Evolutionary conservation across 1,139 yeast genomes (phyloP).

Genomic region (Blastobotrys malaysiensis): DNA sequence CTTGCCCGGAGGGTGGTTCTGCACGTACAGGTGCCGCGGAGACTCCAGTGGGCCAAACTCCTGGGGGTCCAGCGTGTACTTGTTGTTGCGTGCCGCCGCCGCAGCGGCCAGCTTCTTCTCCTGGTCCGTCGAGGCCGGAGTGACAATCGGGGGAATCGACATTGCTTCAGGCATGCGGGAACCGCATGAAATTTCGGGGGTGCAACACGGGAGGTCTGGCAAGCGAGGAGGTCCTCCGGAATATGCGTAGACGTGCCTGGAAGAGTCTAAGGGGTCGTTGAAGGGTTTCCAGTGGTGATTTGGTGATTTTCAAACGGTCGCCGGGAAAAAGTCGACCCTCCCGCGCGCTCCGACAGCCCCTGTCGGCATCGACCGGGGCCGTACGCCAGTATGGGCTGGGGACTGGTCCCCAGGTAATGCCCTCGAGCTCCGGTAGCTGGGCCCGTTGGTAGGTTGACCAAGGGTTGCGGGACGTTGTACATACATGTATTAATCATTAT

Average conservation of each 20-base stretch:
- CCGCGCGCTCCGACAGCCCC: background rate
- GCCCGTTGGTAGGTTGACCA: too few species aligned
- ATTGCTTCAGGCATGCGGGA: background rate
- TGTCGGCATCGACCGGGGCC: too few species aligned
- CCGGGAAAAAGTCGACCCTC: background rate
- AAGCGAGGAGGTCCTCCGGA: too few species aligned
- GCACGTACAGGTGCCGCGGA: slow-evolving; percentile 38
- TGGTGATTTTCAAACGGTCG: background rate
- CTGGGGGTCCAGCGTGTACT: slow-evolving; percentile 18
- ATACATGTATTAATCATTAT: too few species aligned
- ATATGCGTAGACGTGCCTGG: background rate
- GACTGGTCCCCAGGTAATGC: too few species aligned
- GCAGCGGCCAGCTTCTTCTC: background rate
- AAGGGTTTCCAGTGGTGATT: background rate
- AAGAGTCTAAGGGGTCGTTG: background rate
- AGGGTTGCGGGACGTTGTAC: too few species aligned
- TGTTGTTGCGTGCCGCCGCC: background rate
- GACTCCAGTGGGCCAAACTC: slow-evolving; percentile 25
- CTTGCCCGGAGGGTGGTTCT: slow-evolving; percentile 21
- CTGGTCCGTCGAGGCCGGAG: background rate
- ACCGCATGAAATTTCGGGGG: background rate
- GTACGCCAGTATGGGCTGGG: too few species aligned
- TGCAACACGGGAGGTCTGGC: too few species aligned
- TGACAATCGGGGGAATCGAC: background rate
- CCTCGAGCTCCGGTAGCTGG: too few species aligned